These are phyloP conservation scores for Thymus quinquecostatus DNA, from an alignment of 257 asterid genomes.

Conservation along the genomic window DNA sequence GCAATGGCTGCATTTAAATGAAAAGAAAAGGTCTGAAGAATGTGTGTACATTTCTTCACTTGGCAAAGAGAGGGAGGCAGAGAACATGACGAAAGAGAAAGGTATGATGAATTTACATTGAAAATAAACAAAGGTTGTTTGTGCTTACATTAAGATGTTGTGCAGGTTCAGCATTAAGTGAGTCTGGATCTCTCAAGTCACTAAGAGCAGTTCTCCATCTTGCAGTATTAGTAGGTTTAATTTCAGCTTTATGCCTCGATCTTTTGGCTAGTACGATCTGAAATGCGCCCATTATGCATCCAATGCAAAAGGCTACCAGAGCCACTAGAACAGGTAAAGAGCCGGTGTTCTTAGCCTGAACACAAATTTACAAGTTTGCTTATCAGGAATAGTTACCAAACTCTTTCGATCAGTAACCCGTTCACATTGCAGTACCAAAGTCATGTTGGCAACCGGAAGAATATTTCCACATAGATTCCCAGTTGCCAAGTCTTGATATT, in stretches of 20 bases:
- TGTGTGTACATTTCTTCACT: too few relatives aligned
- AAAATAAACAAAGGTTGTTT: background rate
- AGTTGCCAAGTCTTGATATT: too few relatives aligned
- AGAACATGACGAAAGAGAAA: too few relatives aligned
- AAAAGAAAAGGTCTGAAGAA: too few relatives aligned
- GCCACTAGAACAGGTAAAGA: conserved; percentile 67
- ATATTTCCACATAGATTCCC: too few relatives aligned
- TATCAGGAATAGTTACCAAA: background rate
- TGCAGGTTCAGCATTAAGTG: conserved; percentile 36
- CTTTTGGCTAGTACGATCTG: conserved; percentile 37
- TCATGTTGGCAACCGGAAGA: too few relatives aligned
- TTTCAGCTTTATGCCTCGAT: conserved; percentile 36
- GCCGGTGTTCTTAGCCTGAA: conserved; percentile 61
- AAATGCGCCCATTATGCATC: conserved; percentile 52
- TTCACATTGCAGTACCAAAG: too few relatives aligned
- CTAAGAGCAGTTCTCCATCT: conserved; percentile 67
- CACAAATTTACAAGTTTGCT: conserved; percentile 35
- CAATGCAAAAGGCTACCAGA: conserved; percentile 64
- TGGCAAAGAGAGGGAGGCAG: too few relatives aligned
- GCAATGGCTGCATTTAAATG: conserved; percentile 28
- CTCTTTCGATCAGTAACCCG: background rate
- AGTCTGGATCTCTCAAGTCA: conserved; percentile 56
- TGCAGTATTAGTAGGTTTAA: conserved; percentile 34
- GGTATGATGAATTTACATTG: too few relatives aligned
- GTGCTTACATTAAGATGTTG: conserved; percentile 57